Evolutionary conservation across 2,329 filamentous ascomycete species (phyloP), one percentile per base, ranked within the genome.

Genomic region (Microcyclospora tardicrescens): DNA sequence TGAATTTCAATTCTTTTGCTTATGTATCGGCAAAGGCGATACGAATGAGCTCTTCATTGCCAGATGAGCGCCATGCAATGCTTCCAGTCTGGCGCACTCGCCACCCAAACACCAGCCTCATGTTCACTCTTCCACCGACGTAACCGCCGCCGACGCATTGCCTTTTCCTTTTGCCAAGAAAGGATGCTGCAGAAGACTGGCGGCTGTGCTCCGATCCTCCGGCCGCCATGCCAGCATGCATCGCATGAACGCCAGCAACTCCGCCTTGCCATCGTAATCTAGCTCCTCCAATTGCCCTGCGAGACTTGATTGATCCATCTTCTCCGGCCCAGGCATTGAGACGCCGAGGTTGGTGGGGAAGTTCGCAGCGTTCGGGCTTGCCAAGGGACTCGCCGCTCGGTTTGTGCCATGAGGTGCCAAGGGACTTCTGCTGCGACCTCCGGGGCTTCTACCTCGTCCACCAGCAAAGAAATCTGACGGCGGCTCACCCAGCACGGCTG

Each of bases 141-240:
- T 24, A 24, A 24, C 19, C 8, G 19, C 19, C 19, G 19, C 19
- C 19, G 8, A 24, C 19, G 8, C 19, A 8, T 24, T 24, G 19
- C 19, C 19, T 8, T 24, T 24, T 8, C 5, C 19, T 24, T 24
- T 24, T 24, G 19, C 19, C 8, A 32, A 15, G 14, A 32, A 32
- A n/a, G 30, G 12, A 32, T 32, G 30, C 12, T 32, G 12, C 30
- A 32, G 10, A n/a, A 32, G 14, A n/a, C 14, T 15, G 14, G 12
- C 14, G 12, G 30, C 30, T 15, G 30, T n/a, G 6, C 36, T 34
- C 12, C 57, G 45, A 31, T 58, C 51, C 37, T 61, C 58, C 0
- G 58, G 59, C 24, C 43, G 52, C 60, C 58, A 61, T 19, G 53
- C 50, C 34, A 63, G 42, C 55, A 61, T 60, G 38, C 52, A 56